Evolutionary conservation across 2,329 filamentous ascomycete genomes (phyloP).

Genomic region (Lachnellula hyalina): DNA sequence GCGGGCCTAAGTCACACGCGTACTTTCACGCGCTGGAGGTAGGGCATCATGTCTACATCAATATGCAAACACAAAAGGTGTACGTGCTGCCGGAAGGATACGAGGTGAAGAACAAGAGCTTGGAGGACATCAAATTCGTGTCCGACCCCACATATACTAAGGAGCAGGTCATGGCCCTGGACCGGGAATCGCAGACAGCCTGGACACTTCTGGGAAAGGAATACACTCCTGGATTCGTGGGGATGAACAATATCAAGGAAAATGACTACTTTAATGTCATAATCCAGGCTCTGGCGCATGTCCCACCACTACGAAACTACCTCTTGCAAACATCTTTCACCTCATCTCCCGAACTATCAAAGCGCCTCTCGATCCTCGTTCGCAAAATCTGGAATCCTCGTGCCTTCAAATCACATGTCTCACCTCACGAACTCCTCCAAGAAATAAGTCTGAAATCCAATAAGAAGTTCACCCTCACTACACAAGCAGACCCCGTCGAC

Average conservation of each 20-base stretch:
- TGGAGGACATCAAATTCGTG: slow-evolving; percentile 98
- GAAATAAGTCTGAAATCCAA: slow-evolving; percentile 86
- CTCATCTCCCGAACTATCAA: slow-evolving; percentile 71
- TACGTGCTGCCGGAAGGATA: slow-evolving; percentile 95
- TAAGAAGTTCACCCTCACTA: slow-evolving; percentile 86
- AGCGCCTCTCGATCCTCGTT: slow-evolving; percentile 82
- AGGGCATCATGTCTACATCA: slow-evolving; percentile 96
- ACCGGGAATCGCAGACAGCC: slow-evolving; percentile 56
- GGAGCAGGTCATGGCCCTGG: slow-evolving; percentile 73
- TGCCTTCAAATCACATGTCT: slow-evolving; percentile 95
- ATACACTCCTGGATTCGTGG: slow-evolving; percentile 91
- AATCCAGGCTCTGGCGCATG: slow-evolving; percentile 85
- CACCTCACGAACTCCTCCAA: slow-evolving; percentile 92
- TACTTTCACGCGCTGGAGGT: slow-evolving; percentile 97
- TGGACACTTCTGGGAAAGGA: slow-evolving; percentile 78
- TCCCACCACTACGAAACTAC: slow-evolving; percentile 83
- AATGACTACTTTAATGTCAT: slow-evolving; percentile 98
- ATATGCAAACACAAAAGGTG: slow-evolving; percentile 88
- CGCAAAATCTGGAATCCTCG: slow-evolving; percentile 98
- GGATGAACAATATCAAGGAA: slow-evolving; percentile 99
- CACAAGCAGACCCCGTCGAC: slow-evolving; percentile 91
- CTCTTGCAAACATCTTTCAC: slow-evolving; percentile 82
- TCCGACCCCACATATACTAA: slow-evolving; percentile 84
- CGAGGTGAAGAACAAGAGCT: slow-evolving; percentile 87
- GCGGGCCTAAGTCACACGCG: slow-evolving; percentile 89